Conservation (phyloP, 106 monocot species). For the Dendrobium nobile region DNA sequence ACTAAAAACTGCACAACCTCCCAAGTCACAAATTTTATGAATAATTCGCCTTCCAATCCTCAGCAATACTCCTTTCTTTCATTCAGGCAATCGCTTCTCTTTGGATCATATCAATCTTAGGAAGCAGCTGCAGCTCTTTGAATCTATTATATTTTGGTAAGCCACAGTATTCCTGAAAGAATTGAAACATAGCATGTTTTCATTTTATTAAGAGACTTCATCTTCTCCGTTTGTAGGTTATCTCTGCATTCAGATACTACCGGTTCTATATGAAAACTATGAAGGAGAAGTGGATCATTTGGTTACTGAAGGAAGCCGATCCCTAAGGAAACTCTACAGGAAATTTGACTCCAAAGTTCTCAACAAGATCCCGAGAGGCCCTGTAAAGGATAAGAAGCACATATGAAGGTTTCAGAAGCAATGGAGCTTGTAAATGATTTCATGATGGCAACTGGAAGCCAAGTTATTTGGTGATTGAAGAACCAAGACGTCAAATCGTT, state of each 20-base stretch:
- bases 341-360: slow-evolving; percentile 14
- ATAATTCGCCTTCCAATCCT: no score
- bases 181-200: neutral
- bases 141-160: slow-evolving; percentile 52
- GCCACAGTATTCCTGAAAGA: neutral
- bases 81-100: slow-evolving; percentile 37
- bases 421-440: no score
- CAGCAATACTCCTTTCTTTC: neutral
- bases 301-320: slow-evolving; percentile 12
- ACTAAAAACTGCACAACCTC: no score
- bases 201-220: neutral
- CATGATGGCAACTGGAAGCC: no score
- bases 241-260: slow-evolving; percentile 16
- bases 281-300: slow-evolving; percentile 17
- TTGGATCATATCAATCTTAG: slow-evolving; percentile 53
- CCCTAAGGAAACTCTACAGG: slow-evolving; percentile 10
- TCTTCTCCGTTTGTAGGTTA: neutral
- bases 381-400: slow-evolving; percentile 14
- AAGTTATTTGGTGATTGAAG: no score
- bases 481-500: no score
- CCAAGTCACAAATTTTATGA: no score
- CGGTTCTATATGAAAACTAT: slow-evolving; percentile 17
- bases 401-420: neutral
- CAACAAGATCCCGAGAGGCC: slow-evolving; percentile 18
- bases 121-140: slow-evolving; percentile 37